Base-by-base conservation (phyloP, 129 eudicot species). In the Tanacetum coccineum region DNA sequence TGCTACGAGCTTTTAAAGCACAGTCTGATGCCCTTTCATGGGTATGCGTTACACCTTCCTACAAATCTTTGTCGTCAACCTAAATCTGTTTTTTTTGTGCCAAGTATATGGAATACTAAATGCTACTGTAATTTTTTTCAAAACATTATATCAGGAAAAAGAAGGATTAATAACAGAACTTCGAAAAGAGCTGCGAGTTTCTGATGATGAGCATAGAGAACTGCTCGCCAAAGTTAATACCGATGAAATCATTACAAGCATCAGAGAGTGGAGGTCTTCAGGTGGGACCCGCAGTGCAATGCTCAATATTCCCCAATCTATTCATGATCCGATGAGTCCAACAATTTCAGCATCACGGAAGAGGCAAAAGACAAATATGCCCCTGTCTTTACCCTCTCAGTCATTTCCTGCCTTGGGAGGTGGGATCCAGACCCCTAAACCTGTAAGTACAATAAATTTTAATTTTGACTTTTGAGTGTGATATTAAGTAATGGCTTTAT, bases 201-300 rank as follows among this genome's bases (percentile, higher is more conserved):
- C 99, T 30, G 99, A 94, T 70, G 99, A 94, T 39, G 99, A 94
- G 75, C 99, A 94, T 70, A 78, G 99, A 76, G 99, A 94, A 66
- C 82, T 94, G 44, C 99, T 94, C 28, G 69, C 82, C 59, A 87
- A 84, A 76, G 97, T 94, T 60, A 87, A 87, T 68, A 69, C 85
- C n/a, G 99, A 94, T 80, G 95, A 89, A 53, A 78, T 81, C 65
- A 87, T 94, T 64, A 81, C 79, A 74, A 79, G 88, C 65, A 94
- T 94, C 74, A 83, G 99, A 76, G 97, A 94, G 77, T 94, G 99
- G 97, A 83, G 99, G 81, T 74, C 85, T 61, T 76, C 95, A 39
- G 88, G 90, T 50, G 95, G 90, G 42, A 82, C 64, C 72, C 89
- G 78, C 47, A 78, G 71, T 66, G 63, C 80, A 45, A 80, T 79